Evolutionary conservation across 2,329 filamentous ascomycete genomes (phyloP), one percentile per base, ranked within the genome.

Genomic region (Exophiala sp.): DNA sequence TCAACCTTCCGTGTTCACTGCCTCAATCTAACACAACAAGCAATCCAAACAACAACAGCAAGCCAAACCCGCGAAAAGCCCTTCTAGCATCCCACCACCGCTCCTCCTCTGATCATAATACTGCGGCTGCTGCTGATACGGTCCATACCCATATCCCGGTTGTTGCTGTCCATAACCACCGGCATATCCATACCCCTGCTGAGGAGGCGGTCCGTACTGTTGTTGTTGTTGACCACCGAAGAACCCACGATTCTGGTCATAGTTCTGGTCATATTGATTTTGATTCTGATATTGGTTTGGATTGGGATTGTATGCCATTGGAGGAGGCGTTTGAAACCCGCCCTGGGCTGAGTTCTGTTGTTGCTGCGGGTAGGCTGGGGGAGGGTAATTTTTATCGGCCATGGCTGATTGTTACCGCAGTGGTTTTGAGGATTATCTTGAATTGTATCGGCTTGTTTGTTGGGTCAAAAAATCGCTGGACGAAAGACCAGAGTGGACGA

Each of bases 11-110:
- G 2, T 14, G 29, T 11, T 2, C 14, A 41, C 21, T 10, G 5
- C 20, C 12, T 36, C 41, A 20, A 34, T 20, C 48, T 69, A 73
- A 29, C 24, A 29, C 53, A 74, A 75, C 48, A 75, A 61, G 46
- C 73, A 69, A 66, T 77, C 75, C 66, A 78, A 69, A 65, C 75
- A 78, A 63, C 75, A 78, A 61, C 75, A 78, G 59, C 75, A 76
- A 7, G 75, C 75, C 52, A 77, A 49, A 14, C 72, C 75, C 43
- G 72, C 75, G 61, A 76, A 63, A 12, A 78, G 66, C 64, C 75
- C 75, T 1, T 75, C 74, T 50, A 75, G 78, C 32, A 75, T 69
- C 2, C 75, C 75, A 7, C 50, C 62, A 5, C 61, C 63, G 10
- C 61, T 61, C 5, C 64, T 64, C 10, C 65, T 61, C 5, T 66